These are phyloP conservation scores for Leishmania gerbilli DNA, from an alignment of 208 protist genomes.

Conservation along the genomic window DNA sequence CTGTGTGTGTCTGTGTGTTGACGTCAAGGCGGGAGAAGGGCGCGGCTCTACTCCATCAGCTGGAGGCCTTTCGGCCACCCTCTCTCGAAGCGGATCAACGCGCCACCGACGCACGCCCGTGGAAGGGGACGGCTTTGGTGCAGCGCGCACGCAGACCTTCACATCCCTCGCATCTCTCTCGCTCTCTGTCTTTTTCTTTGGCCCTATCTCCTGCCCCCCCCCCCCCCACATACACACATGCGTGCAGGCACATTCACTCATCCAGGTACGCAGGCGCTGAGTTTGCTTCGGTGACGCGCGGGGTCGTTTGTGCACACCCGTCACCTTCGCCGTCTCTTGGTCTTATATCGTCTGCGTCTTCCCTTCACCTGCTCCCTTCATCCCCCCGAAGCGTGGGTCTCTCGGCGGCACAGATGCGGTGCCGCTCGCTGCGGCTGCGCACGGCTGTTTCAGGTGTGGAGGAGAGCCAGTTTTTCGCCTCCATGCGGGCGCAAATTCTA, in stretches of 20 bases:
- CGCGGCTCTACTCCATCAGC: not conserved
- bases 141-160: not conserved
- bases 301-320: not conserved
- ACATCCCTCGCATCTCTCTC: not conserved
- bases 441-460: conserved; percentile 38
- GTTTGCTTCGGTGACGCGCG: not conserved
- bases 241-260: not conserved
- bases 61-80: not conserved
- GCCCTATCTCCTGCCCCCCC: not conserved
- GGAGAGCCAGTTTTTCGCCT: conserved; percentile 40
- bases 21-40: not conserved
- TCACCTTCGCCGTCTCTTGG: not conserved
- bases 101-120: not conserved
- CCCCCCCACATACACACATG: not conserved
- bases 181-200: not conserved
- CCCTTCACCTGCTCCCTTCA: not conserved
- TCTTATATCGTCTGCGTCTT: not conserved
- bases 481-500: conserved; percentile 48
- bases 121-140: not conserved
- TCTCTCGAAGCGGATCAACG: no score
- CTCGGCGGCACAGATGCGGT: conserved; percentile 11
- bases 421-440: conserved; percentile 5
- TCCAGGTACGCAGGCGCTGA: not conserved
- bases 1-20: not conserved
- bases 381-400: not conserved